Base-by-base conservation (phyloP, 1,284 basidiomycete species). In the Phellopilus nigrolimitatus region DNA sequence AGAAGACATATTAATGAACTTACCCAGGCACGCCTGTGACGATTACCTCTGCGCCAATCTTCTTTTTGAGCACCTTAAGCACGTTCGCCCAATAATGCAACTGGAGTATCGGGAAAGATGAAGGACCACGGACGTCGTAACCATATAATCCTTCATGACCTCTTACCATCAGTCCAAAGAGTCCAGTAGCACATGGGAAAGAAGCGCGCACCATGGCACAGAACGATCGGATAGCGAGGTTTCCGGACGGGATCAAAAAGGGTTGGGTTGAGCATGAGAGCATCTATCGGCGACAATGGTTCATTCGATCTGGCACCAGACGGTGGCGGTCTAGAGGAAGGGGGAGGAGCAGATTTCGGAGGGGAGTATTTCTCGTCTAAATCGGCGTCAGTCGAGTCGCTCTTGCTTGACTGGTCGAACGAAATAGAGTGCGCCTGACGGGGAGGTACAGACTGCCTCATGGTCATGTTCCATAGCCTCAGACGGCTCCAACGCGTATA, bases 61-160 rank as follows among this genome's bases (percentile, higher is more conserved):
- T 88, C 54, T 89, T 79, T 49, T 88, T 78, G 10, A 99, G 74
- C 6, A 97, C 81, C 38, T 81, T 82, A 37, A 98, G 74, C 4
- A 97, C 84, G 53, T 90, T 88, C 0, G 86, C 84, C 97, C 97
- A 99, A 66, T 99, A 99, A 59, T 98, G 94, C 64, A 94, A 81
- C 56, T 92, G 79, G 62, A 95, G 71, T 61, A 81, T 74, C 13
- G 91, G 84, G 66, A 95, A 80, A 49, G 88, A 66, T 15, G 82
- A 74, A 0, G 90, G 80, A 19, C 92, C 81, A 58, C 90, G 74
- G 37, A 92, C 82, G 63, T 95, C 92, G 65, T 97, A 99, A 5
- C 97, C 95, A 62, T 98, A 98, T 1, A 99, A 73, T 21, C 93
- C 93, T 95, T 36, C 25, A 34, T n/a, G n/a, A n/a, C 34, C 19